Base-by-base conservation (phyloP, 1,284 basidiomycete species). In the Papiliotrema flavescens region DNA sequence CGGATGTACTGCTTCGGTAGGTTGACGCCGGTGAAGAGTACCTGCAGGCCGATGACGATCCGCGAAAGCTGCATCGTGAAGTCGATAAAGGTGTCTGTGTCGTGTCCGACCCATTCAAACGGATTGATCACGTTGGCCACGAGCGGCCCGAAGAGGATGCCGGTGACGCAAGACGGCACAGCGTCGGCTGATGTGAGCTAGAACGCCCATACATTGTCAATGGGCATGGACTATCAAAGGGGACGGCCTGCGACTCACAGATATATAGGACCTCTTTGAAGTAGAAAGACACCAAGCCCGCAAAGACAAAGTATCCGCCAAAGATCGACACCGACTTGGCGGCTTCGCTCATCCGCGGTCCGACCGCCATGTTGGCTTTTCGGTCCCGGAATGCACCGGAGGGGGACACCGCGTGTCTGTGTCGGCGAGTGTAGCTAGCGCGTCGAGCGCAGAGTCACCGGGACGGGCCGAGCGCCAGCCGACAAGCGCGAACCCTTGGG, bases 1-100 rank as follows among this genome's bases (percentile, higher is more conserved):
- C 81, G 78, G 79, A 95, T 87, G 74, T 96, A 97, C 2, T 65
- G 63, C 76, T 90, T 92, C 11, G 91, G 91, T 60, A 94, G 78
- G 62, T 92, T 87, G 40, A 96, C 92, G 2, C 94, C 94, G 55
- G 95, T 90, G 24, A 93, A 92, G 68, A 97, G 94, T 3, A 98
- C 94, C 46, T 92, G 92, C 55, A 97, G 88, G 2, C 91, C 94
- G 45, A 97, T 85, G 48, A 96, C 88, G 58, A 97, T 85, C 11
- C 94, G 84, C 23, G 90, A 89, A 68, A 97, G 81, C 75, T 97
- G 90, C 55, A 88, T 79, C 0, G 57, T 61, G 32, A 59, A 32
- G 24, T 41, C 4, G 34, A 52, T 83, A 62, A 62, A 40, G 2
- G 78, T 76, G 36, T 78, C 63, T 1, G 43, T 24, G 2, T 58